Conservation (phyloP, 371 early-diverging fungal species). For the Coemansia sp. region DNA sequence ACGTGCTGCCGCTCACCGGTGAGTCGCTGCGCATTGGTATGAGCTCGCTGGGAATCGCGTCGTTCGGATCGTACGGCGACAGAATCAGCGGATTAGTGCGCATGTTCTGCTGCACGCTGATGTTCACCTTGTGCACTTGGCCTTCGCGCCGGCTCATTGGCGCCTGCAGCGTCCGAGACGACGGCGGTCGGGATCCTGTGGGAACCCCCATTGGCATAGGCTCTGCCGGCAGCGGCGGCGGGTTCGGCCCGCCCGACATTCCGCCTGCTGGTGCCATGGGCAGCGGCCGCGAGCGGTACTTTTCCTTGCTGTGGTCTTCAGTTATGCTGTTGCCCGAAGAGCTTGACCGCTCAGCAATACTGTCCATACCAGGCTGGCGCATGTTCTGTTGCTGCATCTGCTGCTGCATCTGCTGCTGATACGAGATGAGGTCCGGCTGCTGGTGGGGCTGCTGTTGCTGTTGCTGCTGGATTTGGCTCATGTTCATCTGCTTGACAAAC, state of each 20-base stretch:
- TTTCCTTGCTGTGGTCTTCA: conserved; percentile 21
- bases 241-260: neutral
- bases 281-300: conserved; percentile 21
- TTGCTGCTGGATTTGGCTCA: conserved; percentile 1
- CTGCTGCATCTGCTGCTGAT: neutral
- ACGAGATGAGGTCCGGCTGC: neutral
- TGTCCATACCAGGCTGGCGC: conserved; percentile 4
- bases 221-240: conserved; percentile 35
- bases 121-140: conserved; percentile 4
- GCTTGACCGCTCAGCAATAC: conserved; percentile 20
- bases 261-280: conserved; percentile 20
- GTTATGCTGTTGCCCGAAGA: conserved; percentile 5
- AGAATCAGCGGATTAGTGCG: conserved; percentile 2
- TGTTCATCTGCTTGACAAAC: conserved; percentile 28
- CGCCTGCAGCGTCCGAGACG: neutral
- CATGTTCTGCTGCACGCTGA: conserved; percentile 9
- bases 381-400: neutral
- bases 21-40: conserved; percentile 13
- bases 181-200: neutral
- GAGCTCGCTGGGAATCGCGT: neutral
- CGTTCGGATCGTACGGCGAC: conserved; percentile 15
- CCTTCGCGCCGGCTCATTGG: neutral
- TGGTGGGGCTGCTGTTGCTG: conserved; percentile 5
- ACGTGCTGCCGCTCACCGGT: conserved; percentile 4
- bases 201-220: conserved; percentile 31